Conservation (phyloP, 192 early-diverging fungal species). For the Jimgerdemannia flammicorona region DNA sequence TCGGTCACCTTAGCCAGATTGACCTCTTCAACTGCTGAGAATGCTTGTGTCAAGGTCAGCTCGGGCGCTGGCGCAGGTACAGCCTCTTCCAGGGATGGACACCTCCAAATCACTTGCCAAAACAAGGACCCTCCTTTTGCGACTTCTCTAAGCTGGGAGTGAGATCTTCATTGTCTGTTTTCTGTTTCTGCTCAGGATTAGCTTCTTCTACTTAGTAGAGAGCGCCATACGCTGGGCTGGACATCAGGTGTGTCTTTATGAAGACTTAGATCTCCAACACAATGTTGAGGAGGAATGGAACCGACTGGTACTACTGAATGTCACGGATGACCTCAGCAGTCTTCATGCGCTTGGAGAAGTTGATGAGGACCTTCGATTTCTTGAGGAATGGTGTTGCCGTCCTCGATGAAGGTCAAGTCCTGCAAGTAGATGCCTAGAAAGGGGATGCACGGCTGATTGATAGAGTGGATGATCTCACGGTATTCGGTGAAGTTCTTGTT, state of each 20-base stretch:
- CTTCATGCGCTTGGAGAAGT: slow-evolving; percentile 86
- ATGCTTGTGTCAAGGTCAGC: too few species aligned
- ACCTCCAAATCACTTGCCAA: too few species aligned
- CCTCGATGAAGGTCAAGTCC: slow-evolving; percentile 90
- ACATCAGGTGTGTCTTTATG: slow-evolving; percentile 64
- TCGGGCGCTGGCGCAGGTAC: too few species aligned
- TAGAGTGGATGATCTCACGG: slow-evolving; percentile 74
- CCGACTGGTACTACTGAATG: slow-evolving; percentile 85
- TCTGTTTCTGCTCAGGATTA: too few species aligned
- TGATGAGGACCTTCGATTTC: slow-evolving; percentile 84
- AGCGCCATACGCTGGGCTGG: too few species aligned
- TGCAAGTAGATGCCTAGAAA: slow-evolving; percentile 85
- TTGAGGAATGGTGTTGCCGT: slow-evolving; percentile 82
- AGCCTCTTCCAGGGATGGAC: too few species aligned
- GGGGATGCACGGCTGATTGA: slow-evolving; percentile 78
- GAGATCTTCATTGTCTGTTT: too few species aligned
- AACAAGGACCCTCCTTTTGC: too few species aligned
- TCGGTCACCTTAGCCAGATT: too few species aligned
- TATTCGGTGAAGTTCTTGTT: slow-evolving; percentile 71
- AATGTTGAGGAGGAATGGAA: slow-evolving; percentile 67
- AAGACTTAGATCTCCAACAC: slow-evolving; percentile 84
- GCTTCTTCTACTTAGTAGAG: too few species aligned
- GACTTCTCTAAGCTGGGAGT: too few species aligned
- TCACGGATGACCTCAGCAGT: slow-evolving; percentile 85
- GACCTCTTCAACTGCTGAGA: too few species aligned